Conservation (phyloP, 768 basidiomycete species). For the Rhizopogon vinicolor region DNA sequence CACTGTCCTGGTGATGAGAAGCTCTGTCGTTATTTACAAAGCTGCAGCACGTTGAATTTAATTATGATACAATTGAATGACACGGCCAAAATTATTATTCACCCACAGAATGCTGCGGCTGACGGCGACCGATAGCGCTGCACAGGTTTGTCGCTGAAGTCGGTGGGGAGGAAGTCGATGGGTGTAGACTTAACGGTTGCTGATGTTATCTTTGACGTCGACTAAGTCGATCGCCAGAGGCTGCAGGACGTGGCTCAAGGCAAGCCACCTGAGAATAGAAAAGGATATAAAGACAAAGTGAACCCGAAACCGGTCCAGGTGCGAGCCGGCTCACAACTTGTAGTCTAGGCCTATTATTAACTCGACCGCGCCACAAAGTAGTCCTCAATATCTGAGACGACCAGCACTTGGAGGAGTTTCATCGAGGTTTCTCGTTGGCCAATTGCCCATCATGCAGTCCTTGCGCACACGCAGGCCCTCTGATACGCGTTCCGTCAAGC, state of each 20-base stretch:
- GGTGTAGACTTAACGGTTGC: not conserved
- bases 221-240: not conserved
- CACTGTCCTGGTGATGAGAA: not conserved
- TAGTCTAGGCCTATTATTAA: too few species aligned
- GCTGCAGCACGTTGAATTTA: not conserved
- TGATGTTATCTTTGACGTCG: not conserved
- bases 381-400: not conserved
- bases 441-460: conserved; percentile 42
- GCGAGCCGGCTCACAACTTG: not conserved
- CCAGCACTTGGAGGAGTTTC: not conserved
- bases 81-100: not conserved
- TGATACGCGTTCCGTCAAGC: conserved; percentile 34
- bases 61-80: not conserved
- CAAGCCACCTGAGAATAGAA: not conserved
- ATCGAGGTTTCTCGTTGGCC: not conserved
- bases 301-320: not conserved
- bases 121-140: not conserved
- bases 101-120: not conserved
- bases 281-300: not conserved
- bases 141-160: not conserved
- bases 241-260: not conserved
- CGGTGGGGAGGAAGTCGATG: not conserved
- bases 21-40: not conserved
- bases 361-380: too few species aligned
- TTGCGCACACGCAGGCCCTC: conserved; percentile 50